Base-by-base conservation (phyloP, 83 land plant species). In the Larix sibirica region DNA sequence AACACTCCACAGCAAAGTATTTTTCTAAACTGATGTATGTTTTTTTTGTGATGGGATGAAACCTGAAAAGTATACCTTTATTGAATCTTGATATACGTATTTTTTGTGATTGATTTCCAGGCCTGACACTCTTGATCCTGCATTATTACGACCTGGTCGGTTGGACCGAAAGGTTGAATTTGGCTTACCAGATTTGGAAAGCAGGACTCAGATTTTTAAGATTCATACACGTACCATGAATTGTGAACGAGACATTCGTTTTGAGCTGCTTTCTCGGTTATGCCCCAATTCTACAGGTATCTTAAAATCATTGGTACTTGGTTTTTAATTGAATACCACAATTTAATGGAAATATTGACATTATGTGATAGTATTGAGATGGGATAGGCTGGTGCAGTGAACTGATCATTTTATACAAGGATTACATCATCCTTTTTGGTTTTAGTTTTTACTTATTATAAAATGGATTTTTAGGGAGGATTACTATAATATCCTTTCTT, bases 171-270 rank as follows among this genome's bases (percentile, higher is more conserved):
- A 97, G 81, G 99, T 97, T 83, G 99, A 97, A 85, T 97, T 97
- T 88, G 99, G 99, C 4, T 88, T 97, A 33, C 99, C 98, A 10
- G 99, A 97, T 86, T 80, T 97, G 70, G 99, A 97, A 83, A 91
- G 99, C 75, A 73, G 99, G 79, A 96, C 99, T 10, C 99, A 97
- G 81, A 97, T 96, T 33, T 97, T 97, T 81, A 97, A 97, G 91
- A 97, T 97, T 80, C 99, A 97, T 80, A 97, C 99, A 33, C 71
- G 98, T 50, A 97, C 98, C 18, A 97, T 97, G 99, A 97, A 97
- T 82, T 94, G 96, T 87, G 99, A 97, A 81, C 91, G 99, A 74
- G 99, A 96, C 59, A 94, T 97, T 50, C 90, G 99, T 0, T 97
- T 96, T 90, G 99, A 97, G 84, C 89, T 97, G 21, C 93, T 97